These are phyloP conservation scores for Phytopythium oedochilum DNA, from an alignment of 352 stramenopile species.

Conservation along the genomic window DNA sequence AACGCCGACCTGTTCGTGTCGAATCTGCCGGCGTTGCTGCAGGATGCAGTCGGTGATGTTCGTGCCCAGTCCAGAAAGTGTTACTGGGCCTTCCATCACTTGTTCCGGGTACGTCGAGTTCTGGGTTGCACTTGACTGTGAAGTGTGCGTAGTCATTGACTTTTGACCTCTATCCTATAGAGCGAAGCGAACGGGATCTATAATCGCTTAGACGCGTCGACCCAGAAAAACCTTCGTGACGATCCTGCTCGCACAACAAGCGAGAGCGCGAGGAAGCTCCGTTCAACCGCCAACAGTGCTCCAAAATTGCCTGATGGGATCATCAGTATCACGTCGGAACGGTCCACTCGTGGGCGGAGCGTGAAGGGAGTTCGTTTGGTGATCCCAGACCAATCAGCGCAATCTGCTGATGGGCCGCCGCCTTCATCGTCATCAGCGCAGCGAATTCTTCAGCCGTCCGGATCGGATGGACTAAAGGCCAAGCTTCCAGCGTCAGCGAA, in stretches of 20 bases:
- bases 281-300: neutral
- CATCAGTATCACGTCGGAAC: neutral
- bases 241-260: constrained; percentile 25
- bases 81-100: constrained; percentile 68
- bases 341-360: neutral
- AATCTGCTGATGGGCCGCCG: neutral
- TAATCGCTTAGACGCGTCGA: constrained; percentile 57
- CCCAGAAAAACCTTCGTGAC: constrained; percentile 51
- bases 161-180: constrained; percentile 7
- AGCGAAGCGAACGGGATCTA: constrained; percentile 51
- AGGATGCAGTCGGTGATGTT: constrained; percentile 71
- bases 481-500: constrained; percentile 3
- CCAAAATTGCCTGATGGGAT: neutral
- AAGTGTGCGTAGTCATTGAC: constrained; percentile 2
- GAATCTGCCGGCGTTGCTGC: constrained; percentile 53
- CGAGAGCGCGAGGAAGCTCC: constrained; percentile 3
- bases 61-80: constrained; percentile 71
- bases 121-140: too few species aligned
- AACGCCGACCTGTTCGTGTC: constrained; percentile 52
- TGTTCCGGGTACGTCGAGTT: constrained; percentile 54
- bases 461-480: neutral
- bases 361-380: constrained; percentile 2
- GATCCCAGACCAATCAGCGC: neutral
- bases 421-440: constrained; percentile 8
- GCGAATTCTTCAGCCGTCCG: constrained; percentile 13